Evolutionary conservation across 208 protist genomes (phyloP).

Genomic region (Leishmania braziliensis): DNA sequence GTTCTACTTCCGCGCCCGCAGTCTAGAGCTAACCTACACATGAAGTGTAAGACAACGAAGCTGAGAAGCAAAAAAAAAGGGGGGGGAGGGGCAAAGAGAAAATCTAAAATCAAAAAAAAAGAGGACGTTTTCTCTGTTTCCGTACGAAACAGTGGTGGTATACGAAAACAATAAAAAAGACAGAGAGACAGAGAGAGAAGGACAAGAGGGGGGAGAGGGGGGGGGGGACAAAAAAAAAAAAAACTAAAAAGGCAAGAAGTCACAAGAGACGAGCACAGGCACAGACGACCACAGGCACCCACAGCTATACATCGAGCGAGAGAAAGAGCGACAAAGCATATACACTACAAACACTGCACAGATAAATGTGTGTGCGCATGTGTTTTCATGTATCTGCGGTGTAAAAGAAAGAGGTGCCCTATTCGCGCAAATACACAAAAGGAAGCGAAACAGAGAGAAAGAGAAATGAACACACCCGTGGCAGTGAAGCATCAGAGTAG

Average conservation of each 20-base stretch:
- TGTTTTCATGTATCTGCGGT: not conserved
- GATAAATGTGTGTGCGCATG: not conserved
- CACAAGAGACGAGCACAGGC: not conserved
- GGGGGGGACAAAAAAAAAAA: not conserved
- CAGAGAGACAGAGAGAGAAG: not conserved
- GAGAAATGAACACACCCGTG: not conserved
- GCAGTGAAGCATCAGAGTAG: not conserved
- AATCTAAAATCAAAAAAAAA: not conserved
- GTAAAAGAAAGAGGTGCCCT: not conserved
- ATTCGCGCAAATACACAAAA: not conserved
- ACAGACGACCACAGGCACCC: too few species aligned
- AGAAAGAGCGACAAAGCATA: too few species aligned
- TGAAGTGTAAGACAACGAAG: too few species aligned
- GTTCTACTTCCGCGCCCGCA: not conserved
- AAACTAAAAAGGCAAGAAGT: not conserved
- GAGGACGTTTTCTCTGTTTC: not conserved
- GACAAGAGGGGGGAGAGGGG: too few species aligned
- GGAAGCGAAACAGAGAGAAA: not conserved
- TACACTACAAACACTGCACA: too few species aligned
- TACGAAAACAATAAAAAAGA: too few species aligned
- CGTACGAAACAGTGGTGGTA: too few species aligned
- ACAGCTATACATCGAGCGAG: not conserved
- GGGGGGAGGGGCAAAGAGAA: not conserved
- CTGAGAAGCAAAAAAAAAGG: not conserved
- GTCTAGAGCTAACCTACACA: not conserved